Evolutionary conservation across 1,139 yeast genomes (phyloP), one percentile per base, ranked within the genome.

Genomic region (Meyerozyma smithsonii): DNA sequence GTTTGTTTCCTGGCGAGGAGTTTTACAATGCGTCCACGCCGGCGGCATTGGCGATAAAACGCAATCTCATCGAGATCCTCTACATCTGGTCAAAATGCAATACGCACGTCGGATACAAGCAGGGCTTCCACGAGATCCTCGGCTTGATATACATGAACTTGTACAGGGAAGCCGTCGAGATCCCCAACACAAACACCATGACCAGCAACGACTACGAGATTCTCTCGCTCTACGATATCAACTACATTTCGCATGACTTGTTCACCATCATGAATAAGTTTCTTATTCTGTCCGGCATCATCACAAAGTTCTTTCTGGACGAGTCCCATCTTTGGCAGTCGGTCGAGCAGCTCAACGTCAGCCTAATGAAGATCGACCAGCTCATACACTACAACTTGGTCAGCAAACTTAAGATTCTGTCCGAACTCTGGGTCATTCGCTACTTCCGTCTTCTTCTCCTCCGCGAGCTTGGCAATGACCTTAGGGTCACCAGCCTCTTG

Each of bases 61-160:
- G 60, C 10, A 70, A 68, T 36, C 60, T 83, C 44, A 66, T 75
- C 17, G 74, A 76, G 47, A 62, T 82, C 3, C 54, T 83, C 21
- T 81, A 66, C 55, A 62, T 74, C 6, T 79, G 81, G 73, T 61
- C 79, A 23, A 71, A 73, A 49, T 66, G 72, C 46, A 77, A 78
- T 49, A 70, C 74, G 18, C 56, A 59, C 32, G 64, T 70, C n/a
- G 76, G 79, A 2, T 83, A 83, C 55, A 80, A 77, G 49, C 90
- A 83, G 52, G 90, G 90, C 0, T 66, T 77, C 45, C 90, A 83
- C 57, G 90, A 83, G 53, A 64, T 83, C 11, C 63, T 80, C 46
- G 89, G 87, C 1, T 54, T 81, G 42, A 62, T 83, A 2, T 81
- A 72, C 51, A 58, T 77, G 42, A 74, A 71, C 43, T 45, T 80